Percentiles rank a stretch among this genome's conserved stretches.
These are phyloP conservation scores for Ottelia alismoides DNA, from an alignment of 106 monocot genomes.

Conservation along the genomic window DNA sequence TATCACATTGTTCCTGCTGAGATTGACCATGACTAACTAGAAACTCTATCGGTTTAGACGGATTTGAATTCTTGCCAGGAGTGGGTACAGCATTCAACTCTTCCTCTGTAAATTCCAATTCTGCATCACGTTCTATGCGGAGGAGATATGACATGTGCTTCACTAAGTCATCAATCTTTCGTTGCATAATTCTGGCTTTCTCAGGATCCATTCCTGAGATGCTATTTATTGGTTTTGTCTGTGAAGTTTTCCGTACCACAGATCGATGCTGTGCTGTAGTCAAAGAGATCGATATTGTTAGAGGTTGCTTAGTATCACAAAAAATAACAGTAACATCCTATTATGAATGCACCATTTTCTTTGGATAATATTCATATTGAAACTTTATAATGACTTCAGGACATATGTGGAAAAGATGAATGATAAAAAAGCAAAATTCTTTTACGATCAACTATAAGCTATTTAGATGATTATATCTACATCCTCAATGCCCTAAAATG, in stretches of 20 bases:
- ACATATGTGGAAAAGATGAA: too few relatives aligned
- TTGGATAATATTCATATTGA: too few relatives aligned
- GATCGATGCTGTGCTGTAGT: slow-evolving; percentile 69
- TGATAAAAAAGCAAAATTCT: too few relatives aligned
- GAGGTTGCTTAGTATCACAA: too few relatives aligned
- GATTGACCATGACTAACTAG: slow-evolving; percentile 87
- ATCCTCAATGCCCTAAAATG: too few relatives aligned
- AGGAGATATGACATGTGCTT: slow-evolving; percentile 85
- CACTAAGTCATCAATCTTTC: slow-evolving; percentile 63
- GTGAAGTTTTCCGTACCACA: slow-evolving; percentile 45
- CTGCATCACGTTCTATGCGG: slow-evolving; percentile 89
- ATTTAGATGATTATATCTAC: too few relatives aligned
- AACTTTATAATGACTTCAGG: too few relatives aligned
- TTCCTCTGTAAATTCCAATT: slow-evolving; percentile 89
- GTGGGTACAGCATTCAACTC: slow-evolving; percentile 78
- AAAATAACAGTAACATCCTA: too few relatives aligned
- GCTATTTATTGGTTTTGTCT: slow-evolving; percentile 36
- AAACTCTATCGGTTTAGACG: slow-evolving; percentile 68
- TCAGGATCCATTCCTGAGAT: slow-evolving; percentile 52
- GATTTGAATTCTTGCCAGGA: slow-evolving; percentile 37
- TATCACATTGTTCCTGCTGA: slow-evolving; percentile 96
- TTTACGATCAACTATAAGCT: too few relatives aligned
- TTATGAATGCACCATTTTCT: too few relatives aligned
- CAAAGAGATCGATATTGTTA: too few relatives aligned
- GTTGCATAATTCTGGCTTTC: slow-evolving; percentile 54